These are phyloP conservation scores for Hordeum vulgare DNA, from an alignment of 176 grass and related monocot species.

Conservation along the genomic window MorexV3_pseudomolecules_assembly NC_058522.1:59880869-59881368, in stretches of 20 bases:
- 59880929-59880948: not conserved
- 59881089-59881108: not conserved
- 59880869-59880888: not conserved
- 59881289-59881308: not conserved
- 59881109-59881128: not conserved
- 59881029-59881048: not conserved
- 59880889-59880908: too few relatives aligned
- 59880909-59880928: not conserved
- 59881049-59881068: not conserved
- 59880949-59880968: not conserved
- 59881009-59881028: not conserved
- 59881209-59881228: not conserved
- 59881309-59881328: not conserved
- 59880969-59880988: not conserved
- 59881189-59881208: not conserved
- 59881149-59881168: not conserved
- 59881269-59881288: not conserved
- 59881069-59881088: not conserved
- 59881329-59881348: not conserved
- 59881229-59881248: not conserved
- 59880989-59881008: not conserved
- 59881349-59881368: not conserved
- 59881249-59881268: not conserved
- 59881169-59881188: too few relatives aligned
- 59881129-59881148: not conserved